Percentiles rank a stretch among this genome's conserved stretches.
These are phyloP conservation scores for Bondarzewia mesenterica DNA, from an alignment of 1,284 basidiomycete genomes.

Conservation along the genomic window DNA sequence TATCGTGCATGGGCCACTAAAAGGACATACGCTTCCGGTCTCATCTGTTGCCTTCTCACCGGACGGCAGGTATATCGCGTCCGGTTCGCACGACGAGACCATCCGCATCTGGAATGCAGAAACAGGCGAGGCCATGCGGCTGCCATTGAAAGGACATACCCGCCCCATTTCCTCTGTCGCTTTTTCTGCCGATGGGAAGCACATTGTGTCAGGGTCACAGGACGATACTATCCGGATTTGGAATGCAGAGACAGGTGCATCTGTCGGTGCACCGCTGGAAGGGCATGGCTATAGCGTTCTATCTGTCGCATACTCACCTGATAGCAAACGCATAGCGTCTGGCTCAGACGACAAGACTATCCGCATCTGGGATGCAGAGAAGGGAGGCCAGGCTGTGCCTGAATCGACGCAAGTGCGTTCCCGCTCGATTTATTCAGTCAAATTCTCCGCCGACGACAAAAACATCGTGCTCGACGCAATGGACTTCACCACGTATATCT, in stretches of 20 bases:
- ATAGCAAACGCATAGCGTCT: slow-evolving; percentile 1
- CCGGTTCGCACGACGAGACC: neutral
- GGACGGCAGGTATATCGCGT: neutral
- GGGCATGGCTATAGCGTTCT: neutral
- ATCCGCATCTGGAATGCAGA: neutral
- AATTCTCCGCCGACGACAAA: neutral
- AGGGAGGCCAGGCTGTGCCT: neutral
- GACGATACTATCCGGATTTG: slow-evolving; percentile 14
- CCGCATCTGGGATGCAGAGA: neutral
- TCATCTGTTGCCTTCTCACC: neutral
- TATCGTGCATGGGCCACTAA: no score
- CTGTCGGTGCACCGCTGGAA: neutral
- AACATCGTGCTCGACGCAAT: neutral
- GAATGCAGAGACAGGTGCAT: slow-evolving; percentile 2
- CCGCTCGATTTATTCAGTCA: neutral
- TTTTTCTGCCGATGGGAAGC: slow-evolving; percentile 12
- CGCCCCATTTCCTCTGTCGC: slow-evolving; percentile 11
- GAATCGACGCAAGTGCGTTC: neutral
- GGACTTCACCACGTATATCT: neutral
- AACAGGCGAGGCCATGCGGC: neutral
- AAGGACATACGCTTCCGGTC: neutral
- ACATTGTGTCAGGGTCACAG: slow-evolving; percentile 12
- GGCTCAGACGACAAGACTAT: slow-evolving; percentile 3
- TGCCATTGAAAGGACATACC: slow-evolving; percentile 11
- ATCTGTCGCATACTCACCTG: slow-evolving; percentile 2